Conservation (phyloP, 345 rosid genomes). For the Cardamine occulta region DNA sequence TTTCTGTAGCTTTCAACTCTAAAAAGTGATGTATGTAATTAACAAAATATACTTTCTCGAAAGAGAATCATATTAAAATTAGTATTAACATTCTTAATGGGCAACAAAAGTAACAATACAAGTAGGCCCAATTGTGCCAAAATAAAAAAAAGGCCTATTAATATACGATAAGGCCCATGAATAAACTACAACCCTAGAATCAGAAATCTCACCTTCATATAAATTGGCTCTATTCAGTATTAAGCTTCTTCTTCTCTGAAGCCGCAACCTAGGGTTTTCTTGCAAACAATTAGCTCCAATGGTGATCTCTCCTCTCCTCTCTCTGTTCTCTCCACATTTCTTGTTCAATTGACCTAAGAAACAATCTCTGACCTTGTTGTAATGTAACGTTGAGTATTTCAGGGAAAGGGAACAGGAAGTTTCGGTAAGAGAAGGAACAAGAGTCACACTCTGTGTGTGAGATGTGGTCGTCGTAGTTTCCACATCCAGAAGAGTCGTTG, state of each 20-base stretch:
- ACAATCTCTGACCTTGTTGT: conserved; percentile 12
- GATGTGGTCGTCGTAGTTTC: conserved; percentile 99
- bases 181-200: conserved; percentile 32
- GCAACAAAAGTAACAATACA: neutral
- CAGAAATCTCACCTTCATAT: conserved; percentile 10
- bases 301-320: conserved; percentile 34
- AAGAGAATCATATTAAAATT: neutral
- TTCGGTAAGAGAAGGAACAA: conserved; percentile 99
- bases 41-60: neutral
- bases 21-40: neutral
- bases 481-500: conserved; percentile 99
- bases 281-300: conserved; percentile 41
- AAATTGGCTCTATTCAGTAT: neutral
- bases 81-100: neutral
- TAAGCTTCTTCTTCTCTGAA: neutral
- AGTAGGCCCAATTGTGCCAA: neutral
- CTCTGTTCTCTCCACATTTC: neutral
- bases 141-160: neutral
- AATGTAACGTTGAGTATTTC: conserved; percentile 29
- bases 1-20: neutral
- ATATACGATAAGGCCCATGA: conserved; percentile 17
- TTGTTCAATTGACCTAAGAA: neutral
- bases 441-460: conserved; percentile 95
- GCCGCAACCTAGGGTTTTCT: conserved; percentile 35
- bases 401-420: conserved; percentile 99